Evolutionary conservation across 2,329 filamentous ascomycete species (phyloP), one percentile per base, ranked within the genome.

Genomic region (Penicillium sp.): DNA sequence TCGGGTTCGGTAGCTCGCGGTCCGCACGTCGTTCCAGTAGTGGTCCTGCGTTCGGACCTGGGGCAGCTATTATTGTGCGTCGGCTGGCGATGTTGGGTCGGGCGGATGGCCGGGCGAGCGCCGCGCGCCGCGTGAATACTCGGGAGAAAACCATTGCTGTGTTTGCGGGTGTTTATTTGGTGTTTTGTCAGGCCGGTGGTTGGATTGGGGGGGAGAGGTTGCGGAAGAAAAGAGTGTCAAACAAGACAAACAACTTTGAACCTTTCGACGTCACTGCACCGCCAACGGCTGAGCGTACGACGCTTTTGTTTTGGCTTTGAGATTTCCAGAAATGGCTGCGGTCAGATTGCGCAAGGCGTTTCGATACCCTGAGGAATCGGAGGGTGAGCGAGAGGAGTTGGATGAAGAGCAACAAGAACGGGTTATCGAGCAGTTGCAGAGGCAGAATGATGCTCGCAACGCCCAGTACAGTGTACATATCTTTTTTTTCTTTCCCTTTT

Each of bases 271-370:
- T 61, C 58, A 55, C 45, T 23, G 38, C 43, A 31, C 41, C 31
- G 5, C 27, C 29, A 42, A 13, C 17, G 31, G 15, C 1, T 38
- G 10, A 15, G 15, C 0, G 19, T 25, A 21, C 36, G 25, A 42
- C 47, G 58, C 63, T 25, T 33, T 25, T 27, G 1, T 15, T 13
- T 52, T 60, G 58, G 4, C 6, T 53, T 51, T 49, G 8, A 27
- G 33, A 25, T 31, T 25, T 23, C 21, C 10, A 19, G 21, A 38
- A 42, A 67, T 82, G 81, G 77, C 79, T 55, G 75, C 82, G 41
- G 79, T 89, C 52, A 86, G 89, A 61, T 79, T 94, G 44, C 87
- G 92, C 68, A 88, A 84, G 67, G 88, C 89, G 9, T 94, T 96
- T 76, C 84, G 83, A 60, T 94, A 93, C 76, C 89, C 89, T 5